These are phyloP conservation scores for Monosporascus sp. DNA, from an alignment of 2,329 filamentous ascomycete species.

Conservation along the genomic window DNA sequence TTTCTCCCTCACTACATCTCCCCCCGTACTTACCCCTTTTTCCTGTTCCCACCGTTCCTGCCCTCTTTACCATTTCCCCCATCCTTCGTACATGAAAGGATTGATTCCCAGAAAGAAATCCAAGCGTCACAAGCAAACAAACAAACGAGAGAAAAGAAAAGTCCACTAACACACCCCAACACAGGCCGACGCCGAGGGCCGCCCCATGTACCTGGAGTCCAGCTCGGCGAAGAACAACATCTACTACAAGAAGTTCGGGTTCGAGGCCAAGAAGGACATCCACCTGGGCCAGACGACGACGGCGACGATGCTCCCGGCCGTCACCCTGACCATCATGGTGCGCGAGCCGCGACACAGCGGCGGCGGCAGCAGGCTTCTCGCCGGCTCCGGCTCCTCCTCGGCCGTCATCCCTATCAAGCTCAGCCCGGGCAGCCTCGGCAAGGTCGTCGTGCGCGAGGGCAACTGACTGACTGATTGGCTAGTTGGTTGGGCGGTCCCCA, in stretches of 20 bases:
- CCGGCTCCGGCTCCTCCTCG: constrained; percentile 13
- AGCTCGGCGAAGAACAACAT: constrained; percentile 61
- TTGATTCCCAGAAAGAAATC: too few relatives aligned
- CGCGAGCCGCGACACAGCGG: constrained; percentile 52
- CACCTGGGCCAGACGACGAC: constrained; percentile 36
- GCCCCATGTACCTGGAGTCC: constrained; percentile 73
- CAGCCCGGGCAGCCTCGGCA: constrained; percentile 20
- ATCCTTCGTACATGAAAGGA: not conserved
- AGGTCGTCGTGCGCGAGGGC: constrained; percentile 8
- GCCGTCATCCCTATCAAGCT: constrained; percentile 28
- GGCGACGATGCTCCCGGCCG: constrained; percentile 31
- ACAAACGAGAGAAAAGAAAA: not conserved
- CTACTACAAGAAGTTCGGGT: constrained; percentile 74
- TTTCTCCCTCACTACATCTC: not conserved
- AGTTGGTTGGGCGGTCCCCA: not conserved
- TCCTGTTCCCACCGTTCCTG: not conserved
- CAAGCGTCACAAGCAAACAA: not conserved
- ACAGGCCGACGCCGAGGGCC: constrained; percentile 62
- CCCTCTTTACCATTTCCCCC: too few relatives aligned
- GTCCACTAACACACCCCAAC: not conserved
- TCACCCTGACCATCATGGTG: constrained; percentile 76
- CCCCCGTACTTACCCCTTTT: not conserved
- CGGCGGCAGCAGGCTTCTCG: constrained; percentile 15
- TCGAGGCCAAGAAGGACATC: constrained; percentile 59
- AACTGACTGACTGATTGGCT: not conserved